phyloP scores from a whole-genome alignment of 169 alveolate species.

The Besnoitia besnoiti region DNA sequence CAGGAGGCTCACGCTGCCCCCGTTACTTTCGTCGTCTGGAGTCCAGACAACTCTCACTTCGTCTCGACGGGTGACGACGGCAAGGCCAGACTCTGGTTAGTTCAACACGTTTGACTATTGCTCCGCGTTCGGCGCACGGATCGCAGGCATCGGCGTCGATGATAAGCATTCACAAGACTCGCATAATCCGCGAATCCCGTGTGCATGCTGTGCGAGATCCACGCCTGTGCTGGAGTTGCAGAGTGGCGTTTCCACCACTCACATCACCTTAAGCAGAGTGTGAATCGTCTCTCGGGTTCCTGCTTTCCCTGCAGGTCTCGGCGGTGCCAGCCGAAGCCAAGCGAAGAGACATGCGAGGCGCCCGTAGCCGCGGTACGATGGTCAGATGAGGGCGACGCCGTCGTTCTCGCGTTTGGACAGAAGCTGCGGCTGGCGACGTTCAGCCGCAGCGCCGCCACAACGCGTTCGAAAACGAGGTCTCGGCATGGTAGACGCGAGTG shows the following conservation, averaged over 20 bases:
- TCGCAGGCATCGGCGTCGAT: too few relatives aligned
- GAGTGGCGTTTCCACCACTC: too few relatives aligned
- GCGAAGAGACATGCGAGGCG: background rate
- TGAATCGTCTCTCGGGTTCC: too few relatives aligned
- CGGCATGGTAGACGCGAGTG: background rate
- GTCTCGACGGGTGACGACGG: slow-evolving; percentile 13
- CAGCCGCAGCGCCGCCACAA: background rate
- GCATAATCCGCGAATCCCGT: too few relatives aligned
- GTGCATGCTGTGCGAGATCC: too few relatives aligned
- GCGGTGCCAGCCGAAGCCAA: background rate
- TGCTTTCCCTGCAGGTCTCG: background rate
- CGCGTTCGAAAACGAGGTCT: background rate
- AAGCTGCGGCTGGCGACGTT: background rate
- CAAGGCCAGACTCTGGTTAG: background rate
- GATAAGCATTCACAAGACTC: too few relatives aligned
- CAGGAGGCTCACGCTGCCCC: background rate
- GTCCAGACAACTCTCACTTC: slow-evolving; percentile 3
- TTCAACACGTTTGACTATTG: too few relatives aligned
- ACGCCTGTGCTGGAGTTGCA: too few relatives aligned
- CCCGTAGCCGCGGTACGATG: background rate
- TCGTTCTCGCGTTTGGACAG: background rate
- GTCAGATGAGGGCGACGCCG: background rate
- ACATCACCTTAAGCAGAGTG: too few relatives aligned
- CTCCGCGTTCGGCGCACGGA: too few relatives aligned
- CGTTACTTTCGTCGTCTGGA: background rate